Conservation (phyloP, 2,329 filamentous ascomycete genomes). For the Albifimbria verrucaria region DNA sequence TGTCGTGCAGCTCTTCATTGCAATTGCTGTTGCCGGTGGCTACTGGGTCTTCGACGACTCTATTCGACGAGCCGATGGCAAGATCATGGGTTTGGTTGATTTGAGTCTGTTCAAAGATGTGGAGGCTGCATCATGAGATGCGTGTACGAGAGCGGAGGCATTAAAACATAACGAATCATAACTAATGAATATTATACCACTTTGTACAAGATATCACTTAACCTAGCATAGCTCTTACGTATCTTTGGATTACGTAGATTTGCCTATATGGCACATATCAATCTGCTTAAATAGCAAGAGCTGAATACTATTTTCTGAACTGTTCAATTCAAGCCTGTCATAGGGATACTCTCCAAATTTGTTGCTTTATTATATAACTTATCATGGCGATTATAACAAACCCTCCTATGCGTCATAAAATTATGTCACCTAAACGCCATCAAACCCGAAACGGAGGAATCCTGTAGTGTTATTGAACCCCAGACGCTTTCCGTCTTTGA, state of each 20-base stretch:
- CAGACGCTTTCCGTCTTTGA: neutral
- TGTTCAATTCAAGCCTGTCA: neutral
- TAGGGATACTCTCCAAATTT: neutral
- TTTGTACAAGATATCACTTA: neutral
- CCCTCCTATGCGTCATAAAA: neutral
- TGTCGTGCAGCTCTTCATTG: constrained; percentile 38
- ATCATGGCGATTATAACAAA: neutral
- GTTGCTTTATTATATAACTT: too few relatives aligned
- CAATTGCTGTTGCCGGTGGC: constrained; percentile 23
- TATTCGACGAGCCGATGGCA: constrained; percentile 41
- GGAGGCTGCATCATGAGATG: neutral
- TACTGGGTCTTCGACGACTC: constrained; percentile 42
- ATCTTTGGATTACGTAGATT: too few relatives aligned
- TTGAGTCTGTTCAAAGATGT: constrained; percentile 24
- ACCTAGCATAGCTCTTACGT: too few relatives aligned
- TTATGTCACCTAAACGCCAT: neutral
- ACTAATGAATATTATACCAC: neutral
- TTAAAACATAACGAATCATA: neutral
- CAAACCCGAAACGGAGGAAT: too few relatives aligned
- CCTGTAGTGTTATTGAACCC: too few relatives aligned
- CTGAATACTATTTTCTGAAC: too few relatives aligned
- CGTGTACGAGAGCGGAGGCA: neutral
- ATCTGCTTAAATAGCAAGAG: too few relatives aligned
- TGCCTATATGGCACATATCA: too few relatives aligned
- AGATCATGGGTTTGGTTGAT: constrained; percentile 44